Evolutionary conservation across 106 monocot genomes (phyloP).

Genomic region (Chionographis japonica): DNA sequence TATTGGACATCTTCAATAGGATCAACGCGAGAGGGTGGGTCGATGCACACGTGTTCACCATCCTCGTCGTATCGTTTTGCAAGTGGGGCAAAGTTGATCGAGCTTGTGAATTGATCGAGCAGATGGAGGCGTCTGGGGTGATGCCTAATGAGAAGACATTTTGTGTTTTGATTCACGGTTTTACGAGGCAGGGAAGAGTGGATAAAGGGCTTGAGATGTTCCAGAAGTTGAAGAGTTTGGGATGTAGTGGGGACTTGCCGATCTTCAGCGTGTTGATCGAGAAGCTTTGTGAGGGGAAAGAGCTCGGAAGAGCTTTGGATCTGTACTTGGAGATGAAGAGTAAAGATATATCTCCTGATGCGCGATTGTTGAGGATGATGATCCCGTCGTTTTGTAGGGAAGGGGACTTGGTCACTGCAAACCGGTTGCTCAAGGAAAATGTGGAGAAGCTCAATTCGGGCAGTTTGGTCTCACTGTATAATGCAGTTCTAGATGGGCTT

Average conservation of each 20-base stretch:
- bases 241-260: slow-evolving; percentile 48
- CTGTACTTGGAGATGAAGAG: slow-evolving; percentile 65
- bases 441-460: slow-evolving; percentile 14
- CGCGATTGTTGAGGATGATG: slow-evolving; percentile 44
- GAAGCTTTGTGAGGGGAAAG: slow-evolving; percentile 46
- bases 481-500: slow-evolving; percentile 59
- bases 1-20: slow-evolving; percentile 32
- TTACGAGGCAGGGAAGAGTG: slow-evolving; percentile 45
- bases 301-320: slow-evolving; percentile 33
- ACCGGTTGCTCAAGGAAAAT: slow-evolving; percentile 42
- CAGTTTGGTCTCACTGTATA: slow-evolving; percentile 41
- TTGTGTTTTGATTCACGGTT: slow-evolving; percentile 51
- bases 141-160: slow-evolving; percentile 52
- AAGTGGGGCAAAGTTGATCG: slow-evolving; percentile 67
- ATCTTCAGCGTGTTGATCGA: slow-evolving; percentile 58
- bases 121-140: slow-evolving; percentile 52
- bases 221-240: slow-evolving; percentile 50
- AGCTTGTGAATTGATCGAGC: slow-evolving; percentile 38
- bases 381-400: slow-evolving; percentile 36
- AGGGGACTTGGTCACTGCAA: slow-evolving; percentile 32
- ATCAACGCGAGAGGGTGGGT: slow-evolving; percentile 53
- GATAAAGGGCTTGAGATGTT: slow-evolving; percentile 57
- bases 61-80: slow-evolving; percentile 54
- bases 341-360: slow-evolving; percentile 35
- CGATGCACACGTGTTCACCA: slow-evolving; percentile 55